Conservation (phyloP, 1,284 basidiomycete genomes). For the Phellinidium pouzarii region DNA sequence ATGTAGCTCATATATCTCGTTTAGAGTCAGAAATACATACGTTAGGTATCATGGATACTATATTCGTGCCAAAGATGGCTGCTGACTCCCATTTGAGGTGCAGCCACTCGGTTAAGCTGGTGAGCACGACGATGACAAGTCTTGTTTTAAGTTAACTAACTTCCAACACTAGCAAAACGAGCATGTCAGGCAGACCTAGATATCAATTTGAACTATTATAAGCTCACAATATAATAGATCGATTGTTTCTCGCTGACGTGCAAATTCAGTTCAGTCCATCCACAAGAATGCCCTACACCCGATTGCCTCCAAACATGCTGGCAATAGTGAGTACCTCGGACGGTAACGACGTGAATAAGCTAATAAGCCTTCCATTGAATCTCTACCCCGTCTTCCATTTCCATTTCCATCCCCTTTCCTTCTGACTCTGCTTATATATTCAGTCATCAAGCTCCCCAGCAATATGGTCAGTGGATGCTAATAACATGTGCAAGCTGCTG, state of each 20-base stretch:
- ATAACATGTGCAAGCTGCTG: not conserved
- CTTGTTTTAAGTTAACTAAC: not conserved
- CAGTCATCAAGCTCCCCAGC: constrained; percentile 62
- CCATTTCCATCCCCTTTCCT: not conserved
- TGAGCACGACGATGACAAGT: not conserved
- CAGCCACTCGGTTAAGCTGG: constrained; percentile 13
- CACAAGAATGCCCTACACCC: constrained; percentile 42
- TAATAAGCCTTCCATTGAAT: too few relatives aligned
- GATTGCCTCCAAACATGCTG: constrained; percentile 53
- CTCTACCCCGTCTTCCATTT: not conserved
- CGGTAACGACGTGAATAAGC: not conserved
- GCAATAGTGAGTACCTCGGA: constrained; percentile 53
- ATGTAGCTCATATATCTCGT: not conserved
- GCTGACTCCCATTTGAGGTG: constrained; percentile 9
- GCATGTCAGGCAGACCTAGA: constrained; percentile 11
- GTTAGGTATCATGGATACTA: not conserved
- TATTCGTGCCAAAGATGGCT: not conserved
- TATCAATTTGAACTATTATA: not conserved
- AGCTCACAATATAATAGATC: constrained; percentile 36
- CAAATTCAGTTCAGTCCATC: constrained; percentile 59
- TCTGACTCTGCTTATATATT: not conserved
- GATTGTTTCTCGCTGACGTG: constrained; percentile 53
- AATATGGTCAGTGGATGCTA: constrained; percentile 42
- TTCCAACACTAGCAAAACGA: constrained; percentile 14
- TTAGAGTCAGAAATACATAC: constrained; percentile 17